Percentiles rank a stretch among this genome's conserved stretches.
phyloP scores from a whole-genome alignment of 2,329 filamentous ascomycete species.

The Pseudogymnoascus sp. region DNA sequence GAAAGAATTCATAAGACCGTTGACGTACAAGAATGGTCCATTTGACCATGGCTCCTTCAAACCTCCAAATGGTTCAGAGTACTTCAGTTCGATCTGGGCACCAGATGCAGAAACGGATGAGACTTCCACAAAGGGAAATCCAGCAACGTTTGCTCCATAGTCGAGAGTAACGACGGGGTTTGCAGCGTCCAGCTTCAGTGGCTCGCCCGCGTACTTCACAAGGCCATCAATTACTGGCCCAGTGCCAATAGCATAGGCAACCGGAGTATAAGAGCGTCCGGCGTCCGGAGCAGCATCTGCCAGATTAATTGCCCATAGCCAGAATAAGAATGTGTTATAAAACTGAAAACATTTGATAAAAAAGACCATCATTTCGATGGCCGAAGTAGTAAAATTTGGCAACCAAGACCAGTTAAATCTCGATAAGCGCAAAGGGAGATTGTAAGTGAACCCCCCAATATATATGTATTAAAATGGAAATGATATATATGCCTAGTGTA shows the following conservation, averaged over 20 bases:
- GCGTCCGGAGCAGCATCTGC: not conserved
- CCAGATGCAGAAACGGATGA: conserved; percentile 17
- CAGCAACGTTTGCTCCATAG: conserved; percentile 30
- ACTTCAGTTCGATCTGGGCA: conserved; percentile 32
- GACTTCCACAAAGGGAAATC: conserved; percentile 30
- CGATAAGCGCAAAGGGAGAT: not conserved
- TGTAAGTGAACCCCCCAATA: not conserved
- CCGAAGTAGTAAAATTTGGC: not conserved
- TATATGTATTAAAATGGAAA: not conserved
- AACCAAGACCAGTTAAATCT: not conserved
- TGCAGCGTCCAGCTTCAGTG: not conserved
- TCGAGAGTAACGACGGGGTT: conserved; percentile 23
- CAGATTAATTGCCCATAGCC: not conserved
- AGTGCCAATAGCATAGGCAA: not conserved
- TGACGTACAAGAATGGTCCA: conserved; percentile 28
- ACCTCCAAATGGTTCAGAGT: conserved; percentile 29
- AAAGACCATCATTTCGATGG: not conserved
- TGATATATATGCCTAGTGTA: not conserved
- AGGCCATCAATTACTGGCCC: conserved; percentile 2
- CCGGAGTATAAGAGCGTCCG: not conserved
- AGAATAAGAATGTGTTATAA: conserved; percentile 1
- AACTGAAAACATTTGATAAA: conserved; percentile 3
- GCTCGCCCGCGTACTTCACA: not conserved
- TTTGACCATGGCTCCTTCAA: conserved; percentile 26
- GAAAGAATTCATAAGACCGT: conserved; percentile 29